A percentile compares a stretch with the other conserved stretches of the same genome.
phyloP scores from a whole-genome alignment of 1,284 basidiomycete species.

The Trametes hirsuta region DNA sequence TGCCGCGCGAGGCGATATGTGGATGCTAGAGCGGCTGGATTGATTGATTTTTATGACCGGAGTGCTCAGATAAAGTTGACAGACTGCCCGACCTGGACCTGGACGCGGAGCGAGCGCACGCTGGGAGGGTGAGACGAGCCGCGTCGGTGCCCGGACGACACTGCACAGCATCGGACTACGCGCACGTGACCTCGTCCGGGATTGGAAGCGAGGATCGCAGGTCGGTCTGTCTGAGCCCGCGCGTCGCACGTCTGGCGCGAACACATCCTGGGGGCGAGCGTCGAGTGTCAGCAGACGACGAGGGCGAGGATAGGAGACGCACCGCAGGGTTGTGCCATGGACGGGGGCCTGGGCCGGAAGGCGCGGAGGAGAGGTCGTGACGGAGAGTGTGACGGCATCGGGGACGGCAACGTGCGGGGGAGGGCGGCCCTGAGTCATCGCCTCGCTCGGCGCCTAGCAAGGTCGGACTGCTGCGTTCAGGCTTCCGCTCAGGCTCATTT shows the following conservation, averaged over 20 bases:
- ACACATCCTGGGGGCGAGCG: not conserved
- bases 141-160: not conserved
- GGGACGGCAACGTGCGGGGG: conserved; percentile 2
- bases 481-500: too few species aligned
- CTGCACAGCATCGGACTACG: conserved; percentile 6
- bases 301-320: not conserved
- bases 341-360: conserved; percentile 1
- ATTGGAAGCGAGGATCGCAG: conserved; percentile 2
- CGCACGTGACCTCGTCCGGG: not conserved
- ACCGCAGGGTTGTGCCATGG: not conserved
- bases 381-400: conserved; percentile 22
- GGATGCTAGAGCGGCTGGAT: not conserved
- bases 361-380: conserved; percentile 11
- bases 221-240: too few species aligned
- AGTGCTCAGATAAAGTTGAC: conserved; percentile 11
- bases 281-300: not conserved
- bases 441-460: conserved; percentile 1
- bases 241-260: not conserved
- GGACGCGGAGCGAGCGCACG: not conserved
- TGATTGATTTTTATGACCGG: not conserved
- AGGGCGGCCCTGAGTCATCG: conserved; percentile 22
- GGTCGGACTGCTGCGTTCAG: too few species aligned
- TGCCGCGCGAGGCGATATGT: not conserved
- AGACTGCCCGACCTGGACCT: conserved; percentile 1
- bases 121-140: not conserved